Evolutionary conservation across 129 eudicot species (phyloP), one percentile per base, ranked within the genome.

Genomic region (Cynara cardunculus): DNA sequence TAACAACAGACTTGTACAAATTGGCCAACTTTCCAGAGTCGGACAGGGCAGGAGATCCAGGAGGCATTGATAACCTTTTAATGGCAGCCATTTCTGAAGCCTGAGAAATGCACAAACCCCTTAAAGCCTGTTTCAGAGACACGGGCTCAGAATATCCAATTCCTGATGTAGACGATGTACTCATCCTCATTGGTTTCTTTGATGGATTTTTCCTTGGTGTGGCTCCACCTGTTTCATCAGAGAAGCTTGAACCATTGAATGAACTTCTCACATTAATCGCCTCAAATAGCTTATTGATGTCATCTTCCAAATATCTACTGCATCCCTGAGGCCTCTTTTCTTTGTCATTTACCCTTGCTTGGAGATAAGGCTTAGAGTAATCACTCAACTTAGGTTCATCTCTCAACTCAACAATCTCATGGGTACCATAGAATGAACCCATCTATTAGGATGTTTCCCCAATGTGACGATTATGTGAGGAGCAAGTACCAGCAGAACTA

Each of bases 1-100:
- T 92, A 75, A 87, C 83, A 21, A 79, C 86, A 30, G 91, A 90
- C 39, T 80, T 87, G 78, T 85, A 83, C 69, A 82, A 37, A 72
- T 80, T 82, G 41, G 86, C 39, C 56, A 81, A 19, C 77, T 62
- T 87, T 66, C 95, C 91, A 30, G 86, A 81, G 53, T 90, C 97
- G 25, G 92, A 90, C 25, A 88, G 24, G 5, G 89, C 76, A 53
- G 94, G 94, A 72, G 97, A 88, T 31, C 91, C 89, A n/a, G 91
- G 80, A 49, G 89, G 82, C 91, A 83, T 84, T 27, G 94, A 84
- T 64, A 75, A 78, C 18, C 98, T 84, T 80, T 87, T 92, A 78
- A 88, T 73, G 64, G 98, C 94, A 69, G 99, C 99, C 95, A 88
- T 92, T 84, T 96, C 99, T 16, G 99, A 94, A 67, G 99, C 99